A percentile compares a stretch with the other conserved stretches of the same genome.
phyloP scores from a whole-genome alignment of 768 basidiomycete species.

The Hygrophorus pudorinus region DNA sequence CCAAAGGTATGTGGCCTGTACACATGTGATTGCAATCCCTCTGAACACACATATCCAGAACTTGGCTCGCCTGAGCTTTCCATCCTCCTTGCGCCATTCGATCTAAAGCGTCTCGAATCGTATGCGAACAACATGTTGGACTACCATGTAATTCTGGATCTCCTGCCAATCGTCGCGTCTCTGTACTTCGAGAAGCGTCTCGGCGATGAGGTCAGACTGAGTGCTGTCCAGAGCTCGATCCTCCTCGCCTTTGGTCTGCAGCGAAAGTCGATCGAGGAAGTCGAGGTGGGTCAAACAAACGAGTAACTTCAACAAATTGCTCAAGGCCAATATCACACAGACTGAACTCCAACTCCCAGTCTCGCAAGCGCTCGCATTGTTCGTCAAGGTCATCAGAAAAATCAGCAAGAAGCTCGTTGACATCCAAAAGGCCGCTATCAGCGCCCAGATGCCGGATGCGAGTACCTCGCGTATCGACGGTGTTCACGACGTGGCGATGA shows the following conservation, averaged over 20 bases:
- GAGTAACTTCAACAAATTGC: neutral
- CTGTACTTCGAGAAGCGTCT: conserved; percentile 77
- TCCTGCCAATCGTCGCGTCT: conserved; percentile 72
- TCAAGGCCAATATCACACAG: conserved; percentile 24
- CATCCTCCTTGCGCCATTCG: conserved; percentile 76
- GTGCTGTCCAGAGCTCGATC: conserved; percentile 87
- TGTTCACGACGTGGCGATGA: conserved; percentile 12
- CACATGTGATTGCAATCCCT: neutral
- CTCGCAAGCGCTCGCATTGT: conserved; percentile 80
- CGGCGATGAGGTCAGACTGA: conserved; percentile 56
- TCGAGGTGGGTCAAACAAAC: conserved; percentile 55
- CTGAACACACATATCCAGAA: conserved; percentile 14
- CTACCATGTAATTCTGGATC: conserved; percentile 91
- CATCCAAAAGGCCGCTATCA: conserved; percentile 71
- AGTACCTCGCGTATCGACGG: conserved; percentile 11
- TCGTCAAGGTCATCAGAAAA: conserved; percentile 85
- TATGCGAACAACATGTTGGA: conserved; percentile 96
- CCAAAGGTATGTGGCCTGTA: conserved; percentile 24
- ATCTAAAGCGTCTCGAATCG: conserved; percentile 90
- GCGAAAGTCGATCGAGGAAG: conserved; percentile 79
- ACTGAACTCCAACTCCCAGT: conserved; percentile 76
- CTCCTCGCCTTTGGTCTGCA: conserved; percentile 85
- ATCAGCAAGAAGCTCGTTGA: conserved; percentile 66
- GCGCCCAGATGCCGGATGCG: conserved; percentile 42
- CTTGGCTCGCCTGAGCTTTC: conserved; percentile 35